phyloP scores from a whole-genome alignment of 2,329 filamentous ascomycete genomes.

The Pseudofabraea citricarpa region DNA sequence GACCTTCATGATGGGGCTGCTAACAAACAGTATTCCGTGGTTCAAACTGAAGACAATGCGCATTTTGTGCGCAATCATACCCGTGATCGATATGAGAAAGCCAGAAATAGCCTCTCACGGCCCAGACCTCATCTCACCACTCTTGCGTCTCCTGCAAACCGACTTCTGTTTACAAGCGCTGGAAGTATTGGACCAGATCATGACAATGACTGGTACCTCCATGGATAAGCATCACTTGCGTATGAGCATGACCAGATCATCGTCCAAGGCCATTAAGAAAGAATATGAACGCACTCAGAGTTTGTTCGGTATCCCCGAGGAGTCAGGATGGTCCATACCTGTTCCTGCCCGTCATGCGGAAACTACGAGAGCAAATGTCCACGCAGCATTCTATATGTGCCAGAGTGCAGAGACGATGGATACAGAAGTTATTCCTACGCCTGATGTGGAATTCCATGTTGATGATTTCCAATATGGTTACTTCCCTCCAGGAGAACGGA shows the following conservation, averaged over 20 bases:
- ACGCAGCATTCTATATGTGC: slow-evolving; percentile 94
- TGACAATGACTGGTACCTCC: slow-evolving; percentile 85
- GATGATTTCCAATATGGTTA: slow-evolving; percentile 70
- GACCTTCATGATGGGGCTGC: slow-evolving; percentile 82
- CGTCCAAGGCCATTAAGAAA: slow-evolving; percentile 80
- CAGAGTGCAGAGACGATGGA: slow-evolving; percentile 58
- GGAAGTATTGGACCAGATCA: slow-evolving; percentile 88
- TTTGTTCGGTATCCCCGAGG: slow-evolving; percentile 92
- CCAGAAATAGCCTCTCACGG: slow-evolving; percentile 86
- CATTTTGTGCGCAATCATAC: slow-evolving; percentile 77
- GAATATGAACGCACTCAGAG: slow-evolving; percentile 94
- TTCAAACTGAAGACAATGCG: slow-evolving; percentile 93
- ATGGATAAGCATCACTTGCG: slow-evolving; percentile 92
- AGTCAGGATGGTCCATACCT: slow-evolving; percentile 93
- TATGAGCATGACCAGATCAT: slow-evolving; percentile 95
- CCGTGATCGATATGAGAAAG: slow-evolving; percentile 88
- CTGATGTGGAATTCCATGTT: slow-evolving; percentile 84
- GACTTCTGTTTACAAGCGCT: slow-evolving; percentile 91
- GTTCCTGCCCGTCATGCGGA: slow-evolving; percentile 86
- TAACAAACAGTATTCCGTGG: slow-evolving; percentile 86
- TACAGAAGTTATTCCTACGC: slow-evolving; percentile 62
- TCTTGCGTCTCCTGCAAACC: slow-evolving; percentile 84
- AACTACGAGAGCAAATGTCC: slow-evolving; percentile 83
- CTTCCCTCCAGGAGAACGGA: slow-evolving; percentile 60
- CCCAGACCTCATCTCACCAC: slow-evolving; percentile 89